Conservation (phyloP, 2,329 filamentous ascomycete species). For the Arachnopeziza araneosa region DNA sequence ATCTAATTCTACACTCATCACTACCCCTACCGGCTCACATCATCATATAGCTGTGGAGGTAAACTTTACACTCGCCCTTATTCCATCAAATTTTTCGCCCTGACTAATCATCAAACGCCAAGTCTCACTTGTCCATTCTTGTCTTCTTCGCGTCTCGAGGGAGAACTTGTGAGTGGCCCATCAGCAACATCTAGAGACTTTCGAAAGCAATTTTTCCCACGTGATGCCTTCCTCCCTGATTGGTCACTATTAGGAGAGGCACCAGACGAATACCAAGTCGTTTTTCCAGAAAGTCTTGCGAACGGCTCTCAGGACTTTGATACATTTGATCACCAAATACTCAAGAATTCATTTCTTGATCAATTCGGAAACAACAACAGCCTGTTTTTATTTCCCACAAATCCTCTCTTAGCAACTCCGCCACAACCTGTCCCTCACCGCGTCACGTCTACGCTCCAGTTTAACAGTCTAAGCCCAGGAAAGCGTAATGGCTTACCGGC, state of each 20-base stretch:
- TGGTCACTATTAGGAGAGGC: not conserved
- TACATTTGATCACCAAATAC: not conserved
- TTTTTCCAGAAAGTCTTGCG: not conserved
- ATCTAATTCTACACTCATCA: too few species aligned
- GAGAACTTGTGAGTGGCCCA: not conserved
- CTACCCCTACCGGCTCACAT: not conserved
- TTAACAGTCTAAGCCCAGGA: not conserved
- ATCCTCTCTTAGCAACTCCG: conserved; percentile 2
- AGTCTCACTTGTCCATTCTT: conserved; percentile 7
- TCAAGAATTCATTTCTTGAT: not conserved
- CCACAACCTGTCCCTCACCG: not conserved
- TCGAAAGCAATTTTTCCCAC: too few species aligned
- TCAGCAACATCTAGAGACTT: too few species aligned
- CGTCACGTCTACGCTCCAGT: not conserved
- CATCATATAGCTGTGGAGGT: conserved; percentile 1
- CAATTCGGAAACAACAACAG: not conserved
- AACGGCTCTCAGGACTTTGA: not conserved
- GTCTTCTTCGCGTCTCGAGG: conserved; percentile 11
- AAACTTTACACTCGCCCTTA: not conserved
- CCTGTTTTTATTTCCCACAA: not conserved
- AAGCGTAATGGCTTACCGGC: not conserved
- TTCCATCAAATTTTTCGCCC: not conserved
- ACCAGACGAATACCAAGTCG: conserved; percentile 2
- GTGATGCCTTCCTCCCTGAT: too few species aligned
- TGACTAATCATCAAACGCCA: not conserved